Base-by-base conservation (phyloP, 169 alveolate species). In the Plasmodium coatneyi region DNA sequence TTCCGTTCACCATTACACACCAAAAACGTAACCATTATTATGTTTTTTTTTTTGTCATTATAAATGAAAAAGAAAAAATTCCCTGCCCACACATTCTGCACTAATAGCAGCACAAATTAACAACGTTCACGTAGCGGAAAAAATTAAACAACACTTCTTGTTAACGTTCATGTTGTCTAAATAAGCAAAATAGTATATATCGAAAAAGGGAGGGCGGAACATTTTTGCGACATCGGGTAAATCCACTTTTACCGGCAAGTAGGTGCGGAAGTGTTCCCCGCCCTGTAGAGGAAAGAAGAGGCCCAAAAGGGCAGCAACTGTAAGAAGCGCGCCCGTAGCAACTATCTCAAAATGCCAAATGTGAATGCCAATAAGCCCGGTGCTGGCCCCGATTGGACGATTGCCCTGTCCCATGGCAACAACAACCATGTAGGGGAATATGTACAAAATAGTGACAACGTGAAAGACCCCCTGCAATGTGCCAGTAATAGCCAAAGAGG, bases 361-460 rank as follows among this genome's bases (percentile, higher is more conserved):
- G 46, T 60, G 46, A 82, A 82, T 6, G n/a, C 28, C 41, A 82
- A 82, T 60, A 30, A 49, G 39, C 72, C 92, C 3, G 22, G 71
- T 28, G 19, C 36, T 36, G 22, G 39, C n/a, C 60, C 82, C 10
- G 78, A 66, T 3, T 5, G 36, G 66, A 16, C 78, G 14, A 25
- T 32, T 5, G 66, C 66, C 25, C 43, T 12, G 14, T 14, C 78
- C 80, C 32, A n/a, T 46, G 52, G 28, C 34, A 28, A 16, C 28
- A 82, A 84, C 6, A 32, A 12, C 22, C 54, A 84, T 9, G 28
- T 10, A 43, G 34, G 30, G 36, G 9, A 16, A 49, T 41, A 5
- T 10, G 16, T 5, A 71, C 82, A 84, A 22, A 43, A 71, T 30
- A 32, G 72, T 6, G 41, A 70, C 36, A 5, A 1, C 22, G 6